Evolutionary conservation across 768 basidiomycete genomes (phyloP).

Genomic region (Filobasidium floriforme): DNA sequence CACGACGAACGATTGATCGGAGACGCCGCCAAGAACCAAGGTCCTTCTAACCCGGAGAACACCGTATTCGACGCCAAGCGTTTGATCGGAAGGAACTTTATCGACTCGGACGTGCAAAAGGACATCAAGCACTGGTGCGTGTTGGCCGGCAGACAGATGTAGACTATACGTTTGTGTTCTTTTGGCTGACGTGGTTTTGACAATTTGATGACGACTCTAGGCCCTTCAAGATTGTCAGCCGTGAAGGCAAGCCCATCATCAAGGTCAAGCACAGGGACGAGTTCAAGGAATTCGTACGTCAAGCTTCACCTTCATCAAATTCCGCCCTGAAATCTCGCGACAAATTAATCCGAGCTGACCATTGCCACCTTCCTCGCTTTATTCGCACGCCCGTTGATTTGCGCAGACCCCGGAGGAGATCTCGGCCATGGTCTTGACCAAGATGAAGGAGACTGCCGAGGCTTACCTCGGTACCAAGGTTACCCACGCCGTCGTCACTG

Average conservation of each 20-base stretch:
- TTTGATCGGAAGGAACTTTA: conserved; percentile 85
- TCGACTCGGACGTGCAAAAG: conserved; percentile 50
- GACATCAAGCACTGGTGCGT: conserved; percentile 50
- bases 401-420: conserved; percentile 58
- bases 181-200: no score
- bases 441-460: conserved; percentile 67
- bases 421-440: conserved; percentile 58
- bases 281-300: conserved; percentile 46
- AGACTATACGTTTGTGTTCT: no score
- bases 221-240: conserved; percentile 48
- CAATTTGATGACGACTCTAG: conserved; percentile 17
- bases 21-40: conserved; percentile 93
- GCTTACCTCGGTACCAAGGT: conserved; percentile 59
- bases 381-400: not conserved
- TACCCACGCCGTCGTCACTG: conserved; percentile 58
- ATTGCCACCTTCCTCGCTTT: not conserved
- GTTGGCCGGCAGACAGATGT: not conserved
- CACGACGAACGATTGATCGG: conserved; percentile 80
- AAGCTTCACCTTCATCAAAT: no score
- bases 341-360: not conserved
- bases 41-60: conserved; percentile 81
- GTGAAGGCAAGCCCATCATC: conserved; percentile 47
- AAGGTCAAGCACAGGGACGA: conserved; percentile 57
- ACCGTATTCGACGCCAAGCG: conserved; percentile 96
- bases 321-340: no score